These are phyloP conservation scores for Metschnikowia borealis DNA, from an alignment of 805 yeast genomes.

Conservation along the genomic window DNA sequence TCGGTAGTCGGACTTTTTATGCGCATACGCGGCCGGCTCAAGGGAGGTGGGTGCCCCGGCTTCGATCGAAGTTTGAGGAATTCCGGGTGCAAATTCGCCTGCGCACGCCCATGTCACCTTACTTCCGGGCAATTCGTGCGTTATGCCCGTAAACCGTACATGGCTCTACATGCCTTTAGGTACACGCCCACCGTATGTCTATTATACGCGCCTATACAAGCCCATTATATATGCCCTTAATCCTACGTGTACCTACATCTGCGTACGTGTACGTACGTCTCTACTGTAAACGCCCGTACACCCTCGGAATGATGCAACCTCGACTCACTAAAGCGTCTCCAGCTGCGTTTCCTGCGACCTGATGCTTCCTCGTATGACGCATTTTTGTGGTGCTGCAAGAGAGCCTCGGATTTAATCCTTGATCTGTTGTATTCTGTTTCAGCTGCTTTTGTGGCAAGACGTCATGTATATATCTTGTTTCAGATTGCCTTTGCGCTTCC, in stretches of 20 bases:
- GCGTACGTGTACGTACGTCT: too few relatives aligned
- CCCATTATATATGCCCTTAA: too few relatives aligned
- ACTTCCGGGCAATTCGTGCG: neutral
- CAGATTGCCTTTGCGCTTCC: neutral
- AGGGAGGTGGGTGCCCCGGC: conserved; percentile 1
- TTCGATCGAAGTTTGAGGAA: conserved; percentile 5
- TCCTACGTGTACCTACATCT: too few relatives aligned
- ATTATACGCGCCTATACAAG: too few relatives aligned
- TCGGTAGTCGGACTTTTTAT: conserved; percentile 19
- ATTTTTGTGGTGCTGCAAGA: neutral
- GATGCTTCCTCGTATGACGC: neutral
- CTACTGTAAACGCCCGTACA: neutral
- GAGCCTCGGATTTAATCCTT: neutral
- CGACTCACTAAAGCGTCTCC: neutral
- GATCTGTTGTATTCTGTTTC: neutral
- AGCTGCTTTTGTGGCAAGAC: neutral
- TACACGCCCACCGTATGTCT: too few relatives aligned
- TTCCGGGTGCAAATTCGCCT: conserved; percentile 1
- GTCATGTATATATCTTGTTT: neutral
- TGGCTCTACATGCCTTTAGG: too few relatives aligned
- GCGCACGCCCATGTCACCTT: neutral
- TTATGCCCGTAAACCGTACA: too few relatives aligned
- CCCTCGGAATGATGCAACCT: neutral
- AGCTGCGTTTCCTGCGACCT: neutral
- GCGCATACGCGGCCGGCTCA: conserved; percentile 12